These are phyloP conservation scores for Globisporangium viniferum DNA, from an alignment of 352 stramenopile genomes.

Conservation along the genomic window DNA sequence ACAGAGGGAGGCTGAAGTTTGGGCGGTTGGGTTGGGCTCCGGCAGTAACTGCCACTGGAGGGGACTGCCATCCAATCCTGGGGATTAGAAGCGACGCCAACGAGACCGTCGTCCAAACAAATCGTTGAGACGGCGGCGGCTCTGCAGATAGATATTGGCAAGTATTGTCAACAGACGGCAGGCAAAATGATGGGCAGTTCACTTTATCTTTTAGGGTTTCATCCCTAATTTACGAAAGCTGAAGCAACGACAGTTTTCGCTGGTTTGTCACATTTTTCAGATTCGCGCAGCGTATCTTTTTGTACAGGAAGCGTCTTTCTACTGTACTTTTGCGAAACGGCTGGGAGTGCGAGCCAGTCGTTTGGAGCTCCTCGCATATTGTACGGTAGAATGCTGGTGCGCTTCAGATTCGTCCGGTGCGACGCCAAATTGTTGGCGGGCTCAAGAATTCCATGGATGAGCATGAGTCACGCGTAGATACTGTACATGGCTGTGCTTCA, in stretches of 20 bases:
- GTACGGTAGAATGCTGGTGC: background rate
- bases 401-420: background rate
- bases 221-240: too few relatives aligned
- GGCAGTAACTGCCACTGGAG: background rate
- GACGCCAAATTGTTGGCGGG: background rate
- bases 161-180: too few relatives aligned
- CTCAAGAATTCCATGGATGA: background rate
- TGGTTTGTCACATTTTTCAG: background rate
- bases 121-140: background rate
- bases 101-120: constrained; percentile 7
- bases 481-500: background rate
- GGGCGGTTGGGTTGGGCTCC: background rate
- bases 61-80: constrained; percentile 2
- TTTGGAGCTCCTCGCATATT: background rate
- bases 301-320: background rate
- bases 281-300: background rate
- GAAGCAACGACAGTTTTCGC: background rate
- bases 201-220: too few relatives aligned
- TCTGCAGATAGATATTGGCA: too few relatives aligned
- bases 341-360: background rate
- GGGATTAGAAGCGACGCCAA: background rate
- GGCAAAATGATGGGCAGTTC: too few relatives aligned
- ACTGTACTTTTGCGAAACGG: background rate
- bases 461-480: background rate
- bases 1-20: background rate